These are phyloP conservation scores for Fusarium floridanum DNA, from an alignment of 2,329 filamentous ascomycete species.

Conservation along the genomic window DNA sequence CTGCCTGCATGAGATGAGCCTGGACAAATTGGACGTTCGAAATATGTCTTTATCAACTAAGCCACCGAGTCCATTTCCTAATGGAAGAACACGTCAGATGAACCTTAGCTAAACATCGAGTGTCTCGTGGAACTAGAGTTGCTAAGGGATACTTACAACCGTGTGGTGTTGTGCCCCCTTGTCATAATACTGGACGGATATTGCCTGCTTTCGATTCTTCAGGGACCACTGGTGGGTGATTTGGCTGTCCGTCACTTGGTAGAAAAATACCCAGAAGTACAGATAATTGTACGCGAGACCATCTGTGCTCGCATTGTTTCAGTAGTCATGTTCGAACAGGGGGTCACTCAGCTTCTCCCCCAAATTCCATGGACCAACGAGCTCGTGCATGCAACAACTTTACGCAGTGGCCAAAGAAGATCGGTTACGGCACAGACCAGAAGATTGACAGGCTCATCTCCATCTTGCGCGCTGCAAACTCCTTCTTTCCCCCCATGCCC, in stretches of 20 bases:
- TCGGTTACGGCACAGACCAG: neutral
- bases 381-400: neutral
- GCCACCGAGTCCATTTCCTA: neutral
- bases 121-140: neutral
- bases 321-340: neutral
- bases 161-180: neutral
- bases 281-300: neutral
- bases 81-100: neutral
- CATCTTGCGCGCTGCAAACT: neutral
- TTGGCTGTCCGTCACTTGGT: neutral
- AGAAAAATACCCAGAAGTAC: neutral
- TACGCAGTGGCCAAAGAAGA: neutral
- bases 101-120: neutral
- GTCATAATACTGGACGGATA: neutral
- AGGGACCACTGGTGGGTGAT: neutral
- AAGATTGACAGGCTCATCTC: slow-evolving; percentile 3
- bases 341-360: neutral
- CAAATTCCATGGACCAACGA: neutral
- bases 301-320: neutral
- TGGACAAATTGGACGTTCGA: neutral
- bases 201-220: neutral
- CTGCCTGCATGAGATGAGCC: neutral
- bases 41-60: neutral
- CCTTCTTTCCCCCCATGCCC: neutral
- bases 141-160: neutral